Evolutionary conservation across 2,329 filamentous ascomycete species (phyloP), one percentile per base, ranked within the genome.

Genomic region (Tolypocladium pustulatum): DNA sequence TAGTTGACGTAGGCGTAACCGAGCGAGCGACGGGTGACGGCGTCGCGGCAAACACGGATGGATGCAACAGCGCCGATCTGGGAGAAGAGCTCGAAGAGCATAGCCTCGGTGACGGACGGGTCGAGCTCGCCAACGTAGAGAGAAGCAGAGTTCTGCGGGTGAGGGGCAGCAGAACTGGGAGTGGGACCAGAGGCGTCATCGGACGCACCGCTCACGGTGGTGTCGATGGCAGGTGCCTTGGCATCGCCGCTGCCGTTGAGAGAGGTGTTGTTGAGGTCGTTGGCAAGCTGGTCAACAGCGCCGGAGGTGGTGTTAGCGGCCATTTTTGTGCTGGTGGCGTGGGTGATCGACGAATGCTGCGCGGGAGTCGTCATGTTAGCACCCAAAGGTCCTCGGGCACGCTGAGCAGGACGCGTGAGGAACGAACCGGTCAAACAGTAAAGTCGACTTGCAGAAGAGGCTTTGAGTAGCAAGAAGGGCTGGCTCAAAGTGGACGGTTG

Each of bases 1-100:
- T 97, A 99, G 86, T 99, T 99, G 79, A 99, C 94, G 77, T 99
- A 99, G 76, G 94, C 94, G 76, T 99, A 99, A 67, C 94, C 94
- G 66, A 99, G 91, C 65, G 94, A 99, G 77, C 94, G 93, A 75
- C 94, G 92, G 72, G 94, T 97, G 73, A 99, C 92, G 64, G 94
- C 93, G 73, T 99, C 94, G 79, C 94, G 94, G 86, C 94, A 99
- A 75, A 99, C 94, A 84, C 94, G 94, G 77, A 99, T 99, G 62
- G 94, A 99, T 66, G 94, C 94, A 70, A 99, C 94, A 71, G 96
- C 93, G 68, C 94, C 94, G 73, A 99, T 99, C 78, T 95, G 94
- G 61, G 94, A 97, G 85, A 99, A 99, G 64, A 99, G 90, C 86
- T 99, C 94, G 78, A 97, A 99, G 71, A 99, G 91, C 94, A 99